A percentile compares a stretch with the other conserved stretches of the same genome.
phyloP scores from a whole-genome alignment of 2,329 filamentous ascomycete genomes.

The Conoideocrella luteorostrata region DNA sequence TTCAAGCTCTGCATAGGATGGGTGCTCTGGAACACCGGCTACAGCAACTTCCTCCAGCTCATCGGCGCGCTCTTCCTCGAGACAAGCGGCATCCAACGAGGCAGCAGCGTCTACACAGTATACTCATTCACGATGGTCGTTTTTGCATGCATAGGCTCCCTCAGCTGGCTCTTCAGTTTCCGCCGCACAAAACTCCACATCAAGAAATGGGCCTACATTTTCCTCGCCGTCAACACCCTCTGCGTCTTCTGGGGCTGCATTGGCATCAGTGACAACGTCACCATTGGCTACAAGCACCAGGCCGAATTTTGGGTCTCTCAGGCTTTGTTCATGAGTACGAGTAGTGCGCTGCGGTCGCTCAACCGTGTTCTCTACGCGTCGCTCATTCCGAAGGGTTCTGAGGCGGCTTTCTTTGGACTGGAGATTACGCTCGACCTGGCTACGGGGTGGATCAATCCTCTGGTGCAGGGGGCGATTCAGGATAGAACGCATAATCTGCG shows the following conservation, averaged over 20 bases:
- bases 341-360: constrained; percentile 14
- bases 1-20: constrained; percentile 16
- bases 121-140: constrained; percentile 15
- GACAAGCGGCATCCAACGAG: constrained; percentile 12
- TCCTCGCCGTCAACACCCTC: constrained; percentile 12
- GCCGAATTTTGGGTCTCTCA: constrained; percentile 14
- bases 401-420: constrained; percentile 14
- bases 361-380: constrained; percentile 14
- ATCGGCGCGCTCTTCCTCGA: constrained; percentile 14
- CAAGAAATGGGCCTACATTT: constrained; percentile 14
- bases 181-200: constrained; percentile 8
- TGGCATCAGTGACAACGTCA: constrained; percentile 10
- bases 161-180: constrained; percentile 13
- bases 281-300: constrained; percentile 14
- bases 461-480: constrained; percentile 14
- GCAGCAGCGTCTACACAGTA: constrained; percentile 14
- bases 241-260: constrained; percentile 16
- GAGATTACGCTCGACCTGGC: constrained; percentile 16
- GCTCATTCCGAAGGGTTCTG: constrained; percentile 14
- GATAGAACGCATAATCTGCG: constrained; percentile 14
- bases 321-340: constrained; percentile 15
- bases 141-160: constrained; percentile 13
- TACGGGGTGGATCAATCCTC: constrained; percentile 15
- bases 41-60: constrained; percentile 13
- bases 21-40: constrained; percentile 15